phyloP scores from a whole-genome alignment of 176 grass and related monocot species.

The Zea luxurians region DNA sequence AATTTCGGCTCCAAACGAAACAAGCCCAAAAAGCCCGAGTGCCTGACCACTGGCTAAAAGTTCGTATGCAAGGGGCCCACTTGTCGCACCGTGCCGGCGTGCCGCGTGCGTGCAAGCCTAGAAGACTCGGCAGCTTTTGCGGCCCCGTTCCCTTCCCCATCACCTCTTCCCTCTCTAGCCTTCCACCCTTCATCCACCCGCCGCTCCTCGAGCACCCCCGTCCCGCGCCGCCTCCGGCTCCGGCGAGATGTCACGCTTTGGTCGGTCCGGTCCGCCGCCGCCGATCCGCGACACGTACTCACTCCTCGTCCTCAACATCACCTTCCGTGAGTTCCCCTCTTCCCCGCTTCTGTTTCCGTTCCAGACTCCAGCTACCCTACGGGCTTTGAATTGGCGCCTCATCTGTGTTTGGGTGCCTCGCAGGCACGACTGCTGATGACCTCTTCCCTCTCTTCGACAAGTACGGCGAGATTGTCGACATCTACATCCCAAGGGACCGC shows the following conservation, averaged over 20 bases:
- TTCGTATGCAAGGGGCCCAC: background rate
- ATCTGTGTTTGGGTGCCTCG: background rate
- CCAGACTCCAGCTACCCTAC: background rate
- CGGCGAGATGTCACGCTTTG: conserved; percentile 84
- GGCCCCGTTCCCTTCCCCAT: background rate
- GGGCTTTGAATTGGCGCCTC: background rate
- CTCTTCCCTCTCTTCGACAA: conserved; percentile 91
- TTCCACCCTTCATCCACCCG: background rate
- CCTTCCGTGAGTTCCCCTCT: conserved; percentile 58
- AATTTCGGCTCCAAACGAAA: too few relatives aligned
- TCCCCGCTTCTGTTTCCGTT: background rate
- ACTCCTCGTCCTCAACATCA: conserved; percentile 95
- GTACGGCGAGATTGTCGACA: conserved; percentile 94
- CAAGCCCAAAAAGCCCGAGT: too few relatives aligned
- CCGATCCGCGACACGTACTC: conserved; percentile 83
- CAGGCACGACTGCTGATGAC: conserved; percentile 90
- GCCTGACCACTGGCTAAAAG: background rate
- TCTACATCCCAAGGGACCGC: conserved; percentile 90
- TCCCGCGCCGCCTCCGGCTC: conserved; percentile 14
- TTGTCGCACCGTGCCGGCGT: background rate
- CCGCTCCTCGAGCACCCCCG: conserved; percentile 33
- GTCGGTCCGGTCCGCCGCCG: conserved; percentile 86
- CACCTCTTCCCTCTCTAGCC: background rate
- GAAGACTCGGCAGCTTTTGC: conserved; percentile 36
- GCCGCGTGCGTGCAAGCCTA: conserved; percentile 35